Evolutionary conservation across 371 early-diverging fungal genomes (phyloP).

Genomic region (Rhizopus arrhizus): DNA sequence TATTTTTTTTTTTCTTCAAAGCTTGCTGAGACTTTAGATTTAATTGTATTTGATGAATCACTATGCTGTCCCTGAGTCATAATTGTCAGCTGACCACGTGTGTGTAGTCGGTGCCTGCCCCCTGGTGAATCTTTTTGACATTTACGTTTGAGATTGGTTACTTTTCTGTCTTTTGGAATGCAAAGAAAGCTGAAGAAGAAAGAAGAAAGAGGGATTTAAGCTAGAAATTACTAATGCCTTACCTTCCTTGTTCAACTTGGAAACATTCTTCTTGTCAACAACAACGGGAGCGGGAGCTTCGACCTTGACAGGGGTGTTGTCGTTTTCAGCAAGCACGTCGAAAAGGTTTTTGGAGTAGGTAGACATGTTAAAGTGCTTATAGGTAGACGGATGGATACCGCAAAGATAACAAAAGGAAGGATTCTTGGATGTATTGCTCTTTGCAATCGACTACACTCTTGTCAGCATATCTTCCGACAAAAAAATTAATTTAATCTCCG

Average conservation of each 20-base stretch:
- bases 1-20: too few relatives aligned
- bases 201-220: background rate
- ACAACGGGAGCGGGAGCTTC: slow-evolving; percentile 26
- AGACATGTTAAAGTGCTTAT: slow-evolving; percentile 48
- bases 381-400: slow-evolving; percentile 42
- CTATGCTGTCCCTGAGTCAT: too few relatives aligned
- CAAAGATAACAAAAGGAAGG: slow-evolving; percentile 28
- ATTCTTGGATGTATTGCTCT: slow-evolving; percentile 11
- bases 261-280: slow-evolving; percentile 32
- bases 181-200: slow-evolving; percentile 1
- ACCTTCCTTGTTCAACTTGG: slow-evolving; percentile 33
- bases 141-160: background rate
- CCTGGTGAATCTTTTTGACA: background rate
- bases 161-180: background rate
- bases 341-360: slow-evolving; percentile 63
- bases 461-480: too few relatives aligned
- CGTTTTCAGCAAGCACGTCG: slow-evolving; percentile 67
- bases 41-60: too few relatives aligned
- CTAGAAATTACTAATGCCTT: slow-evolving; percentile 10
- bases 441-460: background rate
- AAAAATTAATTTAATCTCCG: too few relatives aligned
- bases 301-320: slow-evolving; percentile 46
- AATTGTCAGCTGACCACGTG: too few relatives aligned
- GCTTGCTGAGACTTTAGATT: too few relatives aligned
- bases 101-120: background rate